Conservation (phyloP, 2,329 filamentous ascomycete genomes). For the Graphilbum ipis-grandicollis region DNA sequence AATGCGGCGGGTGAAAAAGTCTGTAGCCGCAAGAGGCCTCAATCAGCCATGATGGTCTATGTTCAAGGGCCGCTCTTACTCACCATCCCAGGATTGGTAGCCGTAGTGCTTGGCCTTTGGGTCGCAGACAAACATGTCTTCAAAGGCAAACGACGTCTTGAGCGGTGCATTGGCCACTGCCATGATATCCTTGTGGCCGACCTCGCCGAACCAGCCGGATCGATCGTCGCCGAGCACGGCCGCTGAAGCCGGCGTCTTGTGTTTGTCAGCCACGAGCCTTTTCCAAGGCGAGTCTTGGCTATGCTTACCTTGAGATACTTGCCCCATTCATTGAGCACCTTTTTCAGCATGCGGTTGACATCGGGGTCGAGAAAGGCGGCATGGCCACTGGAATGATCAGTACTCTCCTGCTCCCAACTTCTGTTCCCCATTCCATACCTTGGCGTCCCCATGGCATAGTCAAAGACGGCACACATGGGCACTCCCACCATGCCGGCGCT, state of each 20-base stretch:
- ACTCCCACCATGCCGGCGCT: constrained; percentile 34
- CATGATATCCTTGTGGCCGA: constrained; percentile 28
- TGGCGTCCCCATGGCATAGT: constrained; percentile 38
- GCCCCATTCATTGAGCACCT: constrained; percentile 39
- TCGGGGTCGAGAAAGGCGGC: constrained; percentile 37
- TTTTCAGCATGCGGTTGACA: constrained; percentile 34
- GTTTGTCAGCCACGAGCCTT: constrained; percentile 7
- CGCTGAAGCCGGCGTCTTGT: constrained; percentile 31
- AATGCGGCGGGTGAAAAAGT: constrained; percentile 47
- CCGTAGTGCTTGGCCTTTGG: constrained; percentile 35
- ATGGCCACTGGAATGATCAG: constrained; percentile 19
- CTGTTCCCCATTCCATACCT: constrained; percentile 14
- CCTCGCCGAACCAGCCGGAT: constrained; percentile 37
- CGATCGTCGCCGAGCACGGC: constrained; percentile 25
- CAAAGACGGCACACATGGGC: constrained; percentile 34
- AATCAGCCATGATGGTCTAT: not conserved
- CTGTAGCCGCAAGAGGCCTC: constrained; percentile 1
- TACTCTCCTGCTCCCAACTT: too few relatives aligned
- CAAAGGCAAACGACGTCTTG: constrained; percentile 27
- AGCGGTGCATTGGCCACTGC: constrained; percentile 30
- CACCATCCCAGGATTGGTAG: constrained; percentile 49
- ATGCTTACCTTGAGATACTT: constrained; percentile 21
- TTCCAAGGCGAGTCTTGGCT: constrained; percentile 12
- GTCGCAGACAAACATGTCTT: constrained; percentile 45
- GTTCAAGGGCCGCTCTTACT: constrained; percentile 3